Evolutionary conservation across 2,329 filamentous ascomycete species (phyloP), one percentile per base, ranked within the genome.

Genomic region (Kalmusia sp.): DNA sequence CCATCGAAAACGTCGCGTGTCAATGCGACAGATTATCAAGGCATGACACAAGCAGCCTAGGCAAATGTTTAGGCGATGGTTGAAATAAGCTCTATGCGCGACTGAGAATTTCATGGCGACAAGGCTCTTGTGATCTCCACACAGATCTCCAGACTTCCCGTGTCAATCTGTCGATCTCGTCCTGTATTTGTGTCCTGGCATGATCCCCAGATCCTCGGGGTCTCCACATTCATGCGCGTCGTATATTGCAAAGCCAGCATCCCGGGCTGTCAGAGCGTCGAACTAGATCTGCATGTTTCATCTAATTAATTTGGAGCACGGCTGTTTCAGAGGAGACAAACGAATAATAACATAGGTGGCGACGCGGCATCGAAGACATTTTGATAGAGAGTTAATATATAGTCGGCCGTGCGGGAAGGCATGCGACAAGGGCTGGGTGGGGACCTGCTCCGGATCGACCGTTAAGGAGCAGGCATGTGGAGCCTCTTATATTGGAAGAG

Each of bases 401-500:
- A 14, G 17, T 19, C 34, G 52, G 38, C 4, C 15, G 34, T 6
- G 37, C 43, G 43, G 47, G 33, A 45, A 28, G 19, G 8, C 25
- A 25, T 28, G 21, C n/a, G 49, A 52, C 54, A 45, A 12, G 47
- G 52, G 28, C 40, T 59, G 25, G 57, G 54, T 56, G 50, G 25
- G 38, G 33, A 12, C 15, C 37, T 46, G 53, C 51, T 60, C 55
- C 57, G 38, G 22, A 59, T 52, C 34, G 3, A 5, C 9, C 38
- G 11, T 62, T 38, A 25, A n/a, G 56, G 52, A 51, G 52, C 48
- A 24, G 49, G 25, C 9, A 19, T 31, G 38, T 52, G 44, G 54
- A 50, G 51, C 49, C 34, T 49, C 56, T 51, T 61, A 61, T 61
- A 61, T 47, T 21, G 43, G 21, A n/a, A 45, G 22, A 40, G 12